phyloP scores from a whole-genome alignment of 495 filamentous ascomycete species.

The Penicillium roqueforti region DNA sequence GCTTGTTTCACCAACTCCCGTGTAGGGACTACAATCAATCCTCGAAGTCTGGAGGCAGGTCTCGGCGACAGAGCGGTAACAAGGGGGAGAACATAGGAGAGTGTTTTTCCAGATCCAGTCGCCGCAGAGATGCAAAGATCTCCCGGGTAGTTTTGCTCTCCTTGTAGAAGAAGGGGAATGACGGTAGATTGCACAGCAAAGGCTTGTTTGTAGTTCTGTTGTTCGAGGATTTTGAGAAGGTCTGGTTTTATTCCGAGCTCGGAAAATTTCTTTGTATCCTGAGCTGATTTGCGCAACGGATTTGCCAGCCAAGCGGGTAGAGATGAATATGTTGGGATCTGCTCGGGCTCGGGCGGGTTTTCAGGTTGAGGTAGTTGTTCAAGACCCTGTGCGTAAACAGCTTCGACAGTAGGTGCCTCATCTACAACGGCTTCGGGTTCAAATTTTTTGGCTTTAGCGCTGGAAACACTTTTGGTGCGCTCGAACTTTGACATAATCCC shows the following conservation, averaged over 20 bases:
- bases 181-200: slow-evolving; percentile 82
- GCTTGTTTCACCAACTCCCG: slow-evolving; percentile 85
- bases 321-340: slow-evolving; percentile 45
- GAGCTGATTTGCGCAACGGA: slow-evolving; percentile 59
- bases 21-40: slow-evolving; percentile 81
- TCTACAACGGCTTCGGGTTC: slow-evolving; percentile 25
- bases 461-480: slow-evolving; percentile 33
- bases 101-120: slow-evolving; percentile 90
- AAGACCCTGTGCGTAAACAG: slow-evolving; percentile 59
- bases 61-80: slow-evolving; percentile 63
- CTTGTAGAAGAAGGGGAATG: slow-evolving; percentile 70
- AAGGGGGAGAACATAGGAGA: slow-evolving; percentile 86
- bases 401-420: slow-evolving; percentile 24
- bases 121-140: slow-evolving; percentile 86
- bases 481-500: slow-evolving; percentile 46
- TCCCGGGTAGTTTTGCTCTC: slow-evolving; percentile 50
- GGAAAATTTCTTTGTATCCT: slow-evolving; percentile 56
- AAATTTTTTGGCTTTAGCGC: slow-evolving; percentile 22
- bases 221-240: slow-evolving; percentile 56
- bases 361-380: slow-evolving; percentile 75
- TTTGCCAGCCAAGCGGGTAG: slow-evolving; percentile 66
- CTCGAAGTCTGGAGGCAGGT: slow-evolving; percentile 60
- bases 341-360: slow-evolving; percentile 49
- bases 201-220: slow-evolving; percentile 65
- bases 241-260: slow-evolving; percentile 54